phyloP scores from a whole-genome alignment of 108 stramenopile genomes.

The Asterionellopsis glacialis region DNA sequence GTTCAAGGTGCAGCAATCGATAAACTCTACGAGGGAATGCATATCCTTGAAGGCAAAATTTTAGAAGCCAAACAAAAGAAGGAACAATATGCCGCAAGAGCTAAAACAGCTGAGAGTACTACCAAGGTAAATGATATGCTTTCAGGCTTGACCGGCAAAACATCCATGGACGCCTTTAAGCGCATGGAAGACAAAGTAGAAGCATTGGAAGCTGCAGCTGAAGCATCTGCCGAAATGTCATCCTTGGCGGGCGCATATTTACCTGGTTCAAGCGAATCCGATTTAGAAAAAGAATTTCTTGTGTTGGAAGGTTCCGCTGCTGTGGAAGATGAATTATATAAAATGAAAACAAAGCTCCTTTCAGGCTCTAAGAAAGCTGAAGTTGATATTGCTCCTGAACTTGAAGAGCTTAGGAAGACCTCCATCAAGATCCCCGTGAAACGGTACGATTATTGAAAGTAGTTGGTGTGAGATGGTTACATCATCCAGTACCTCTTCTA shows the following conservation, averaged over 20 bases:
- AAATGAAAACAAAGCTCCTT: conserved; percentile 51
- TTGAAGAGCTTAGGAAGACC: too few species aligned
- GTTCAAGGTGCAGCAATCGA: conserved; percentile 55
- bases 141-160: conserved; percentile 59
- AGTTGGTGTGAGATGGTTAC: too few species aligned
- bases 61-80: conserved; percentile 77
- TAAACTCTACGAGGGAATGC: conserved; percentile 79
- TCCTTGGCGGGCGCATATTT: conserved; percentile 22
- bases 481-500: too few species aligned
- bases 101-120: conserved; percentile 81
- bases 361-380: neutral
- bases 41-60: conserved; percentile 77
- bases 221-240: conserved; percentile 74
- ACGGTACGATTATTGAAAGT: too few species aligned
- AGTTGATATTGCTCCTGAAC: too few species aligned
- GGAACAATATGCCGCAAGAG: conserved; percentile 81
- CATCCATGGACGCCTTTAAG: conserved; percentile 85
- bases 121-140: conserved; percentile 91
- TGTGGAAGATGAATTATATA: conserved; percentile 76
- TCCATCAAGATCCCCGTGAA: too few species aligned
- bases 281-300: conserved; percentile 73
- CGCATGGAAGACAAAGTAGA: conserved; percentile 92
- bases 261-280: conserved; percentile 34
- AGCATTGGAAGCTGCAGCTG: conserved; percentile 75
- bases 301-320: conserved; percentile 54